Base-by-base conservation (phyloP, 108 stramenopile genomes). In the Nitzschia sp. region DNA sequence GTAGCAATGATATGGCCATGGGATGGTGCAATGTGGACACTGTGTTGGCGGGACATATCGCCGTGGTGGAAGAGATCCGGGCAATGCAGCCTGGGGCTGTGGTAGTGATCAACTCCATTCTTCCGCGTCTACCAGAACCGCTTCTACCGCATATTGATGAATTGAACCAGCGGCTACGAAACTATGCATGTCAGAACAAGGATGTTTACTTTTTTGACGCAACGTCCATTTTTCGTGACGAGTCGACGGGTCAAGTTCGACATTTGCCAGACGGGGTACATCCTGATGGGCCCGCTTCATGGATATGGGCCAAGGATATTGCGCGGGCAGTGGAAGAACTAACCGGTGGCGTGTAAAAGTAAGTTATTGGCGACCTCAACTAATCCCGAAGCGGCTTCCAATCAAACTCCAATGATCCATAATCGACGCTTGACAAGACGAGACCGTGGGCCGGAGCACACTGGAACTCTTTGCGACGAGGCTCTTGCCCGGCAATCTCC, bases 401-500 rank as follows among this genome's bases (percentile, higher is more conserved):
- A 32, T 85, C 66, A 56, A 81, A 64, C 29, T 29, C 9, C 17
- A 59, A 53, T 2, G 61, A 29, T 30, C 68, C 72, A 36, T 72
- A 84, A 13, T 70, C 64, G 29, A 84, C 71, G 24, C 70, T 31
- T 54, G 28, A 18, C 19, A 87, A 67, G 1, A 68, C 59, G 13
- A 87, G 58, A 4, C 78, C 86, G 49, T 84, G 77, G 3, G 86
- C 47, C n/a, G 86, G 86, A 21, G 86, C 86, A 59, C 82, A 84
- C 27, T 49, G 32, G 51, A 77, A 19, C 35, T 32, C 33, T 25
- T 48, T 54, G 31, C 53, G 23, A 25, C 60, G n/a, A 29, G 26
- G 31, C 46, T 59, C 66, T n/a, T 70, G 66, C 11, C 42, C 55
- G n/a, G 62, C 27, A 23, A 33, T 54, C 19, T 55, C 13, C 26